Evolutionary conservation across 179 eudicot species (phyloP).

Genomic region (Gypsophila paniculata): DNA sequence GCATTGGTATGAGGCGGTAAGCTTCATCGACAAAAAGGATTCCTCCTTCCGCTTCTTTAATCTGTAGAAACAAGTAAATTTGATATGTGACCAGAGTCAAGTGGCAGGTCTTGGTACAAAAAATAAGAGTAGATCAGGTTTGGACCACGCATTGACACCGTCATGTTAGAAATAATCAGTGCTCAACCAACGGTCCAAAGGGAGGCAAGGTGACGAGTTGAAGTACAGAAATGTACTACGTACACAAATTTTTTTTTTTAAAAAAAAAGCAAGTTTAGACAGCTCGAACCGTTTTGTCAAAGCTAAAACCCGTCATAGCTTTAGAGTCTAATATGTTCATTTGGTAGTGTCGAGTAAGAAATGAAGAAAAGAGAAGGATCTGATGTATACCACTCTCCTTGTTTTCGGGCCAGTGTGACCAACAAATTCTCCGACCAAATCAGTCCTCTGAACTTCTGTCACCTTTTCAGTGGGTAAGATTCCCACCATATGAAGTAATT

Average conservation of each 20-base stretch:
- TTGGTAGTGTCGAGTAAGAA: background rate
- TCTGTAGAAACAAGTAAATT: slow-evolving; percentile 33
- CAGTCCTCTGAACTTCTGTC: slow-evolving; percentile 94
- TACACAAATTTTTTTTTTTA: too few species aligned
- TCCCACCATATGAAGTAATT: slow-evolving; percentile 86
- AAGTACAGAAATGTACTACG: too few species aligned
- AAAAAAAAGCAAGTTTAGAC: too few species aligned
- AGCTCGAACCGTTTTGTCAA: too few species aligned
- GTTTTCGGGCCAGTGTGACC: slow-evolving; percentile 98
- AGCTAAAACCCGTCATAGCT: too few species aligned
- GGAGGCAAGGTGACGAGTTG: too few species aligned
- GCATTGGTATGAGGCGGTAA: slow-evolving; percentile 87
- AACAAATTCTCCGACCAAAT: slow-evolving; percentile 92
- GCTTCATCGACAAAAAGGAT: slow-evolving; percentile 96
- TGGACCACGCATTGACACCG: too few species aligned
- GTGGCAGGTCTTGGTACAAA: too few species aligned
- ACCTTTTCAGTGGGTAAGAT: slow-evolving; percentile 84
- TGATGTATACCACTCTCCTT: slow-evolving; percentile 62
- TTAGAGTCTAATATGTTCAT: background rate
- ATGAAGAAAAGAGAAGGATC: background rate
- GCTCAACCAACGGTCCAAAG: too few species aligned
- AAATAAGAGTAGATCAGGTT: too few species aligned
- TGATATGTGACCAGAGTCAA: background rate
- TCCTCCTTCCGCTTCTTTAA: slow-evolving; percentile 96
- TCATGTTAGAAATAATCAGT: too few species aligned